Evolutionary conservation across 2,329 filamentous ascomycete genomes (phyloP).

Genomic region (Botrytis deweyae): DNA sequence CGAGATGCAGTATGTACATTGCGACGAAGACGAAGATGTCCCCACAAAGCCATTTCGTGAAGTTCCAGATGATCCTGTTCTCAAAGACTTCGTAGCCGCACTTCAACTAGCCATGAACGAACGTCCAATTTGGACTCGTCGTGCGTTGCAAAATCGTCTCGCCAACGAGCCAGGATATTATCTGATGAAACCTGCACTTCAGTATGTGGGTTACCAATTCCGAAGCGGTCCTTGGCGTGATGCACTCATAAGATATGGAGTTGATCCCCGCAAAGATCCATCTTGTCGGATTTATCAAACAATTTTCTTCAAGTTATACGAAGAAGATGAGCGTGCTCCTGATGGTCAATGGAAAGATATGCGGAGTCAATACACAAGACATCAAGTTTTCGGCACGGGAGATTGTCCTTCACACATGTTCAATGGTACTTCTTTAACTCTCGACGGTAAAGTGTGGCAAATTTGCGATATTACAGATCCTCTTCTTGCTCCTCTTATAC

Average conservation of each 20-base stretch:
- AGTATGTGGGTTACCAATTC: constrained; percentile 90
- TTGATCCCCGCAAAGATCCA: constrained; percentile 79
- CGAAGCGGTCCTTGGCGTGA: constrained; percentile 90
- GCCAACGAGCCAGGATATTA: constrained; percentile 51
- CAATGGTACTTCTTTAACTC: constrained; percentile 70
- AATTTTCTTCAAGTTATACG: constrained; percentile 73
- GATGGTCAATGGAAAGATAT: constrained; percentile 32
- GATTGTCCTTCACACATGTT: constrained; percentile 67
- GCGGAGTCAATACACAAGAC: constrained; percentile 23
- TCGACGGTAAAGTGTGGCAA: constrained; percentile 91
- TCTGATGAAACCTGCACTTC: constrained; percentile 70
- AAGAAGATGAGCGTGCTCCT: constrained; percentile 30
- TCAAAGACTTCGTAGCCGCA: constrained; percentile 63
- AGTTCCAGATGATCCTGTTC: constrained; percentile 47
- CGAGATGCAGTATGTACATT: constrained; percentile 31
- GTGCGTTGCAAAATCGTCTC: constrained; percentile 75
- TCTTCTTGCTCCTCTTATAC: constrained; percentile 64
- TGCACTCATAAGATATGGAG: constrained; percentile 77
- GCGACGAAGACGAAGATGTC: constrained; percentile 27
- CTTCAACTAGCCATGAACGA: constrained; percentile 66
- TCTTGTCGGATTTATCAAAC: constrained; percentile 84
- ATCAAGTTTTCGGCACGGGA: constrained; percentile 29
- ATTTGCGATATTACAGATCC: constrained; percentile 89
- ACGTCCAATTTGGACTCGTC: constrained; percentile 83
- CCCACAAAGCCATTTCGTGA: constrained; percentile 25